phyloP scores from a whole-genome alignment of 2,329 filamentous ascomycete genomes.

The Fusarium citri region DNA sequence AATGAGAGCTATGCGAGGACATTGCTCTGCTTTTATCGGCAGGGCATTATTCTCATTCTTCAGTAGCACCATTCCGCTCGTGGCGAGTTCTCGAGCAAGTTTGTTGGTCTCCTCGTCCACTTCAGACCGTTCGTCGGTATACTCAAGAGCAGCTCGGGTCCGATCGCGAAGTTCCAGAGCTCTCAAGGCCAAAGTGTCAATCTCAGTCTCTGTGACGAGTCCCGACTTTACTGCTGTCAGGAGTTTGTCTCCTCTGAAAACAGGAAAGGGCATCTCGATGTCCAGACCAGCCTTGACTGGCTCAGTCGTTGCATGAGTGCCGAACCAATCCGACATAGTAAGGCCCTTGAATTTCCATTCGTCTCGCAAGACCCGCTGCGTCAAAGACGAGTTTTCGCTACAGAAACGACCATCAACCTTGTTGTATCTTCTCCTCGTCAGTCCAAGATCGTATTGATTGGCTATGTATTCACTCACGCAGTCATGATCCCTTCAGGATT shows the following conservation, averaged over 20 bases:
- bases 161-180: slow-evolving; percentile 20
- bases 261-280: slow-evolving; percentile 32
- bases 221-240: slow-evolving; percentile 1
- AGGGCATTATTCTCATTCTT: slow-evolving; percentile 24
- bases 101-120: slow-evolving; percentile 22
- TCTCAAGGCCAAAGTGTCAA: slow-evolving; percentile 1
- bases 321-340: slow-evolving; percentile 40
- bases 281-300: slow-evolving; percentile 24
- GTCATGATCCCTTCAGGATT: slow-evolving; percentile 29
- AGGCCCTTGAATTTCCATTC: slow-evolving; percentile 31
- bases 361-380: slow-evolving; percentile 1
- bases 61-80: slow-evolving; percentile 22
- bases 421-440: slow-evolving; percentile 23
- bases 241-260: slow-evolving; percentile 26
- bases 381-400: slow-evolving; percentile 1
- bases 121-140: slow-evolving; percentile 16
- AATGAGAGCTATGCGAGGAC: slow-evolving; percentile 14
- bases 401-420: slow-evolving; percentile 32
- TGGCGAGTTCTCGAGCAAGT: slow-evolving; percentile 17
- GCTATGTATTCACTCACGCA: slow-evolving; percentile 11
- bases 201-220: not conserved
- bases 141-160: not conserved
- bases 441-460: not conserved
- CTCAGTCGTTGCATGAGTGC: slow-evolving; percentile 16
- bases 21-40: slow-evolving; percentile 1